These are phyloP conservation scores for Pterula multifida DNA, from an alignment of 1,284 basidiomycete species.

Conservation along the genomic window DNA sequence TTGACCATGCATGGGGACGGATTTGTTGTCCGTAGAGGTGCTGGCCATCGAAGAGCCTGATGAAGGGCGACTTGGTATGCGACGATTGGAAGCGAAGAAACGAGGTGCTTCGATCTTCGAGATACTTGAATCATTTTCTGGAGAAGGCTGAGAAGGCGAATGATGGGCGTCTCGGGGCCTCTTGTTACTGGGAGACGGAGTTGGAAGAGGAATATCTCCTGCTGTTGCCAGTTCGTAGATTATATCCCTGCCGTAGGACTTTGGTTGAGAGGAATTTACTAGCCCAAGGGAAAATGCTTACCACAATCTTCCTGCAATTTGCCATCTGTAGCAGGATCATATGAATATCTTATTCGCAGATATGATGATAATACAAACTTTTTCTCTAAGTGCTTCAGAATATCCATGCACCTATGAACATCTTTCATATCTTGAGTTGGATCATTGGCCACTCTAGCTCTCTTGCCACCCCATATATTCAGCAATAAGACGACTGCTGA, in stretches of 20 bases:
- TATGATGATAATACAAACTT: not conserved
- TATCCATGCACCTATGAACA: slow-evolving; percentile 56
- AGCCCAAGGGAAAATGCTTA: slow-evolving; percentile 11
- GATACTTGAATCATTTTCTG: not conserved
- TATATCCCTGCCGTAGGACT: slow-evolving; percentile 32
- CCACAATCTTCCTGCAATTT: slow-evolving; percentile 34
- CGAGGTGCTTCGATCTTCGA: not conserved
- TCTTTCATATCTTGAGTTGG: slow-evolving; percentile 55
- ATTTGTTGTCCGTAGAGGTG: not conserved
- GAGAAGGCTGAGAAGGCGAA: not conserved
- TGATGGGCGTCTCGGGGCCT: not conserved
- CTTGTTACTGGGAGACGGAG: not conserved
- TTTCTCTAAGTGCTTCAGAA: slow-evolving; percentile 30
- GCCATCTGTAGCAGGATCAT: slow-evolving; percentile 30
- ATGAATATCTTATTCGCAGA: not conserved
- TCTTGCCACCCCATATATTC: slow-evolving; percentile 63
- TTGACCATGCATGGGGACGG: not conserved
- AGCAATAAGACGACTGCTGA: slow-evolving; percentile 59
- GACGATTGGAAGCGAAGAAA: not conserved
- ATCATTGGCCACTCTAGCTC: slow-evolving; percentile 40
- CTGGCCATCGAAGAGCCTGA: not conserved
- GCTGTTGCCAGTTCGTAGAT: slow-evolving; percentile 56
- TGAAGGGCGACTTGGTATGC: not conserved
- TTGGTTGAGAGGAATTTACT: not conserved
- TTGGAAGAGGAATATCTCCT: slow-evolving; percentile 50